Conservation (phyloP, 768 basidiomycete genomes). For the Tricholoma sp. region DNA sequence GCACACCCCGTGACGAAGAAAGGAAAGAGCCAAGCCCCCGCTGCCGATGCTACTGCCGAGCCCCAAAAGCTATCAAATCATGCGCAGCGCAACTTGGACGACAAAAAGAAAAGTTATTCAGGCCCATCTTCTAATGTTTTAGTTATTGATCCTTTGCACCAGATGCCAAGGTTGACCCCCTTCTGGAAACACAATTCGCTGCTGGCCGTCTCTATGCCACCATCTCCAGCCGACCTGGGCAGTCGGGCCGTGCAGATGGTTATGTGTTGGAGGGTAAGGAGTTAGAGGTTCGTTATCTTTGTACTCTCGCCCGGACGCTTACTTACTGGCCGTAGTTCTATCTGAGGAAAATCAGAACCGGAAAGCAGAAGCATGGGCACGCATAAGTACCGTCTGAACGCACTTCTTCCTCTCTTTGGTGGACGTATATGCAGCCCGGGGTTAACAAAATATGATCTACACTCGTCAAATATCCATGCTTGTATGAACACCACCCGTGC, state of each 20-base stretch:
- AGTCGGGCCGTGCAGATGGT: slow-evolving; percentile 94
- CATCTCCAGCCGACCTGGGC: slow-evolving; percentile 94
- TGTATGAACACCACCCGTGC: slow-evolving; percentile 7
- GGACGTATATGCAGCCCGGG: slow-evolving; percentile 1
- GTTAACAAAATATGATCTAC: slow-evolving; percentile 8
- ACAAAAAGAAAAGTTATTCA: slow-evolving; percentile 80
- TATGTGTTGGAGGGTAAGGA: slow-evolving; percentile 99
- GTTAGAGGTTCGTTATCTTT: slow-evolving; percentile 66
- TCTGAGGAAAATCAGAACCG: slow-evolving; percentile 85
- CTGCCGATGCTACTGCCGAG: slow-evolving; percentile 44
- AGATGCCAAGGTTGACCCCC: slow-evolving; percentile 89
- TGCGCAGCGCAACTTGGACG: slow-evolving; percentile 79
- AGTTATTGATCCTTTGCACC: slow-evolving; percentile 3
- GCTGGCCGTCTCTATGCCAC: slow-evolving; percentile 94
- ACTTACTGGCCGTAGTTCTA: slow-evolving; percentile 64
- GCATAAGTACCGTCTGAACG: slow-evolving; percentile 24
- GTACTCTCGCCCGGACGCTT: slow-evolving; percentile 1
- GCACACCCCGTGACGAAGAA: slow-evolving; percentile 93
- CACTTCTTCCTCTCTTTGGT: neutral
- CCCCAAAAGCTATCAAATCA: slow-evolving; percentile 86
- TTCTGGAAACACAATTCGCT: slow-evolving; percentile 86
- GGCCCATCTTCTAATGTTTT: neutral
- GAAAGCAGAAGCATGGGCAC: slow-evolving; percentile 92
- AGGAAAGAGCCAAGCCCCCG: slow-evolving; percentile 56
- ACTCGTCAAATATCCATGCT: slow-evolving; percentile 3